A percentile compares a stretch with the other conserved stretches of the same genome.
Conservation (phyloP, 2,329 filamentous ascomycete species). For the Fonsecaea multimorphosa region DNA sequence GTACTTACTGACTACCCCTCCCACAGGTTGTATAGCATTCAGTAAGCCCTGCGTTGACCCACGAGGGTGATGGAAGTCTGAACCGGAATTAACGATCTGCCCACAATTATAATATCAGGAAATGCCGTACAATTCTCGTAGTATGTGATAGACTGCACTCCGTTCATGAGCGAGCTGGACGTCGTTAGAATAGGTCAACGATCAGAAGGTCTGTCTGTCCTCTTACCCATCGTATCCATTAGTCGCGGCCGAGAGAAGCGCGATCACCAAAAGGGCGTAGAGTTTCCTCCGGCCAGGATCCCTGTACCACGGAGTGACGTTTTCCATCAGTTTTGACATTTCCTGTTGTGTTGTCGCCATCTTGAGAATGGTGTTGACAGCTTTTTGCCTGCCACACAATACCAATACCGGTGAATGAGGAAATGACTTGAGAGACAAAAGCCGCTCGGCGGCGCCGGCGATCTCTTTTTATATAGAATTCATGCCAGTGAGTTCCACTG, state of each 20-base stretch:
- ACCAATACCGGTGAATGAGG: neutral
- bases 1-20: slow-evolving; percentile 18
- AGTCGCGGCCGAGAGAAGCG: slow-evolving; percentile 63
- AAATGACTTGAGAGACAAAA: neutral
- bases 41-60: slow-evolving; percentile 52
- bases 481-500: neutral
- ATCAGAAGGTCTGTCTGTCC: neutral
- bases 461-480: neutral
- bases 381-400: neutral
- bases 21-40: slow-evolving; percentile 40
- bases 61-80: slow-evolving; percentile 45
- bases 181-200: neutral
- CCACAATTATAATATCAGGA: neutral
- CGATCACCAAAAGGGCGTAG: slow-evolving; percentile 59
- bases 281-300: slow-evolving; percentile 64
- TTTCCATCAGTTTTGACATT: slow-evolving; percentile 22
- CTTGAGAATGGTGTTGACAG: slow-evolving; percentile 3
- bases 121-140: slow-evolving; percentile 10
- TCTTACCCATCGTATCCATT: slow-evolving; percentile 30
- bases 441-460: neutral
- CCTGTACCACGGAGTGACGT: slow-evolving; percentile 53
- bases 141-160: slow-evolving; percentile 12
- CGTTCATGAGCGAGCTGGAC: slow-evolving; percentile 22
- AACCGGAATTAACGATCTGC: neutral
- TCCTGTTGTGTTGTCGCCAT: slow-evolving; percentile 22